A percentile compares a stretch with the other conserved stretches of the same genome.
phyloP scores from a whole-genome alignment of 2,329 filamentous ascomycete species.

The Lojkania enalia region DNA sequence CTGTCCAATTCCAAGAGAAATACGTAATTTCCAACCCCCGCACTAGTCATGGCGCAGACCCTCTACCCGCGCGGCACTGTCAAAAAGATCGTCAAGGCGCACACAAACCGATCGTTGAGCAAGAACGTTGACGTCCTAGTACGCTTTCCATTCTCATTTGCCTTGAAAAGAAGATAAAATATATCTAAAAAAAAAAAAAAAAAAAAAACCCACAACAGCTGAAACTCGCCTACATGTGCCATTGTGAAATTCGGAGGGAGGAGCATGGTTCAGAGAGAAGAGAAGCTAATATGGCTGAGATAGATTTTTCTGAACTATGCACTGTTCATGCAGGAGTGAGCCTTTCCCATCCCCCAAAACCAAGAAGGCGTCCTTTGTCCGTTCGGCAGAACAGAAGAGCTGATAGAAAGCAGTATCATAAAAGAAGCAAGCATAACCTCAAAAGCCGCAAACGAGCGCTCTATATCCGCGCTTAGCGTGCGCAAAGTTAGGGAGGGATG shows the following conservation, averaged over 20 bases:
- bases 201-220: too few relatives aligned
- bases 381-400: background rate
- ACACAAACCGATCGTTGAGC: constrained; percentile 76
- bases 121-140: constrained; percentile 88
- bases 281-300: too few relatives aligned
- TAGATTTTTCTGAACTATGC: constrained; percentile 85
- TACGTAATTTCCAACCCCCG: too few relatives aligned
- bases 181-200: too few relatives aligned
- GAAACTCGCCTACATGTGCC: too few relatives aligned
- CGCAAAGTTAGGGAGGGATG: constrained; percentile 71
- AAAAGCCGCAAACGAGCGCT: constrained; percentile 72
- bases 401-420: constrained; percentile 61
- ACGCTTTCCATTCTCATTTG: constrained; percentile 32
- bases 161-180: background rate
- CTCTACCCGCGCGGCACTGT: constrained; percentile 82
- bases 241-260: too few relatives aligned
- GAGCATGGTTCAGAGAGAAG: too few relatives aligned
- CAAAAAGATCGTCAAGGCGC: constrained; percentile 88
- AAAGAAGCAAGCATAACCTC: constrained; percentile 78
- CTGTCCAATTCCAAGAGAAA: too few relatives aligned
- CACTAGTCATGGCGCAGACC: constrained; percentile 57
- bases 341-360: background rate
- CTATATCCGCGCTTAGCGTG: constrained; percentile 74
- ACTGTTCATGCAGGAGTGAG: constrained; percentile 72
- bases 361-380: background rate